Evolutionary conservation across 108 stramenopile genomes (phyloP).

Genomic region (Chaetoceros muelleri): DNA sequence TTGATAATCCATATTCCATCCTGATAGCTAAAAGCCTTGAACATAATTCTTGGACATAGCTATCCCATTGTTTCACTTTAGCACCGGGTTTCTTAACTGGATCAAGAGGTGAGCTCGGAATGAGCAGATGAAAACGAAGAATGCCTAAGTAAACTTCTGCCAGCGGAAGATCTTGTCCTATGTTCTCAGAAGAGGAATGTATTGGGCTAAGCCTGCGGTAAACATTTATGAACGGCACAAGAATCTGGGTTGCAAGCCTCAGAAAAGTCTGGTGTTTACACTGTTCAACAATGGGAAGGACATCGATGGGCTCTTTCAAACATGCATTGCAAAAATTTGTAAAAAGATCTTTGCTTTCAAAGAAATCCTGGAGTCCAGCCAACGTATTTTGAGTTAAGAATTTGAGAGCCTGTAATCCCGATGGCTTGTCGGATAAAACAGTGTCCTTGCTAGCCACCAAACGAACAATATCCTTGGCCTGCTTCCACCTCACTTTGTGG

Average conservation of each 20-base stretch:
- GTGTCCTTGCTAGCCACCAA: slow-evolving; percentile 18
- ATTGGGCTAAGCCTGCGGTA: slow-evolving; percentile 21
- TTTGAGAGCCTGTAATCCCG: slow-evolving; percentile 16
- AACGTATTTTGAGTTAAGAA: slow-evolving; percentile 17
- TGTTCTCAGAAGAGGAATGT: slow-evolving; percentile 14
- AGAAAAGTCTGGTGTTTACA: slow-evolving; percentile 17
- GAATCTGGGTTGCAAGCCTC: slow-evolving; percentile 15
- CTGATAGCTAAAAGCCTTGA: slow-evolving; percentile 41
- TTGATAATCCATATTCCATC: slow-evolving; percentile 40
- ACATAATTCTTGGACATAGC: slow-evolving; percentile 22
- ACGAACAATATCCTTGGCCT: slow-evolving; percentile 34
- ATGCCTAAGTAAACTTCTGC: slow-evolving; percentile 72
- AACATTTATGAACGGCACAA: slow-evolving; percentile 30
- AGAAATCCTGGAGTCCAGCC: slow-evolving; percentile 14
- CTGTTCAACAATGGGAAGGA: slow-evolving; percentile 9
- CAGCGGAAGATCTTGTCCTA: slow-evolving; percentile 11
- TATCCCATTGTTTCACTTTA: slow-evolving; percentile 51
- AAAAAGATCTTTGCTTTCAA: slow-evolving; percentile 5
- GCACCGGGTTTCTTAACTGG: slow-evolving; percentile 81
- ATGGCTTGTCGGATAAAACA: background rate
- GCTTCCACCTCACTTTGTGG: slow-evolving; percentile 36
- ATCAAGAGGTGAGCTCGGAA: slow-evolving; percentile 85
- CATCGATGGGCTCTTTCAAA: slow-evolving; percentile 2
- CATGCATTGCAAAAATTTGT: slow-evolving; percentile 6
- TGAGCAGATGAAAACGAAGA: slow-evolving; percentile 54